A percentile compares a stretch with the other conserved stretches of the same genome.
Evolutionary conservation across 768 basidiomycete genomes (phyloP).

Genomic region (Russula sp.): DNA sequence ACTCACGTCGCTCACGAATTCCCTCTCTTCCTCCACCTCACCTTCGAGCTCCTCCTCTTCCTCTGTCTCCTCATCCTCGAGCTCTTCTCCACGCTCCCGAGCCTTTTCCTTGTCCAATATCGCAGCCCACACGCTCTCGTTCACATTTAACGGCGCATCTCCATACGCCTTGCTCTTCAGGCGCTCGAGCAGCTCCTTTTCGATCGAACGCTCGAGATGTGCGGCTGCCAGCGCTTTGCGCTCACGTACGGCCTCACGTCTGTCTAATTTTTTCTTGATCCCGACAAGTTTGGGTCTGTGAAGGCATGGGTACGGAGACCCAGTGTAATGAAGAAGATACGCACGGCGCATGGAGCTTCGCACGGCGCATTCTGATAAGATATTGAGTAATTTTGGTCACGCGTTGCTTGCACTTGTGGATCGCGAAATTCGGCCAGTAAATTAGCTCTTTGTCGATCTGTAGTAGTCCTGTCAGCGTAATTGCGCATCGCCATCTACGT

Average conservation of each 20-base stretch:
- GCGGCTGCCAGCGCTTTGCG: constrained; percentile 95
- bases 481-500: neutral
- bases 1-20: constrained; percentile 72
- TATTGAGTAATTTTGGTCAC: constrained; percentile 99
- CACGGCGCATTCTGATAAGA: constrained; percentile 93
- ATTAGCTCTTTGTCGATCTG: constrained; percentile 93
- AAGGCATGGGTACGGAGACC: neutral
- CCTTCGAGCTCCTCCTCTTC: constrained; percentile 40
- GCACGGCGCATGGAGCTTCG: constrained; percentile 81
- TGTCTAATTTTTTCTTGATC: constrained; percentile 94
- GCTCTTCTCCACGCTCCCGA: constrained; percentile 41
- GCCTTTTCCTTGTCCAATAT: constrained; percentile 74
- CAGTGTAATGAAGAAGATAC: constrained; percentile 25
- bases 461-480: neutral
- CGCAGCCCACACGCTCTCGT: constrained; percentile 92
- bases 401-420: constrained; percentile 99
- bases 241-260: constrained; percentile 87
- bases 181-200: constrained; percentile 93
- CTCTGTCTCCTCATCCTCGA: constrained; percentile 30
- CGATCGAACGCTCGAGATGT: constrained; percentile 89
- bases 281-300: constrained; percentile 85
- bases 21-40: constrained; percentile 49
- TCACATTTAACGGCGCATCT: constrained; percentile 95
- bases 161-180: constrained; percentile 97
- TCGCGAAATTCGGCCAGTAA: constrained; percentile 98